Conservation (phyloP, 2,329 filamentous ascomycete genomes). For the Aspergillus niger region DNA sequence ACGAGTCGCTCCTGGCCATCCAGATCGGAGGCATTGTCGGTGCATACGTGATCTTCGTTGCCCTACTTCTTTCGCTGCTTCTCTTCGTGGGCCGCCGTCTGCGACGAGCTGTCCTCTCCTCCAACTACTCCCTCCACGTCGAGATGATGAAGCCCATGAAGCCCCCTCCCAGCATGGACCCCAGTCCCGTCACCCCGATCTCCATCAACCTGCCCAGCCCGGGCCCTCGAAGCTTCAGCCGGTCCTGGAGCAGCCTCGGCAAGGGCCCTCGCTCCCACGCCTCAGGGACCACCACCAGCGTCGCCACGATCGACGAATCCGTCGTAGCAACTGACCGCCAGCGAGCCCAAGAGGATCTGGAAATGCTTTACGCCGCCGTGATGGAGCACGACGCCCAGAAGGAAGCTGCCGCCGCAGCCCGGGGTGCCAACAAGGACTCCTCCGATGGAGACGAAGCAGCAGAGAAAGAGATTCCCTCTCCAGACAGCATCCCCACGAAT, state of each 20-base stretch:
- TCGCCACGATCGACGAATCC: constrained; percentile 72
- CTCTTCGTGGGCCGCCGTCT: constrained; percentile 63
- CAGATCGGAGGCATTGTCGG: constrained; percentile 83
- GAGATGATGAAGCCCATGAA: constrained; percentile 57
- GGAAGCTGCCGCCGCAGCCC: constrained; percentile 20
- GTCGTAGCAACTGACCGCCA: constrained; percentile 73
- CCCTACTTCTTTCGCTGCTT: constrained; percentile 69
- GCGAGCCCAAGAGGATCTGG: constrained; percentile 79
- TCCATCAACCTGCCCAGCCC: constrained; percentile 38
- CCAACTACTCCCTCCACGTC: constrained; percentile 55
- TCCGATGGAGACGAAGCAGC: constrained; percentile 5
- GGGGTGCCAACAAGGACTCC: constrained; percentile 17
- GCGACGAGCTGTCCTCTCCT: constrained; percentile 54
- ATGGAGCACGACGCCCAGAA: constrained; percentile 77
- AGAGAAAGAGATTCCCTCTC: constrained; percentile 23
- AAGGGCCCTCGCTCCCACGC: constrained; percentile 38
- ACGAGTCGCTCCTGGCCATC: constrained; percentile 69
- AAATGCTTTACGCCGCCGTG: constrained; percentile 87
- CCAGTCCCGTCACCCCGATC: constrained; percentile 39
- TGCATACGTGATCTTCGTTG: constrained; percentile 76
- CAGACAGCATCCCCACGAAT: constrained; percentile 29
- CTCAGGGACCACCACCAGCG: constrained; percentile 62
- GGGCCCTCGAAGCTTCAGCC: constrained; percentile 28
- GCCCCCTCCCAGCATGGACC: constrained; percentile 31
- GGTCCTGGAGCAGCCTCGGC: constrained; percentile 42